Percentiles rank a stretch among this genome's conserved stretches.
These are phyloP conservation scores for Cladosporium sp. DNA, from an alignment of 2,329 filamentous ascomycete genomes.

Conservation along the genomic window DNA sequence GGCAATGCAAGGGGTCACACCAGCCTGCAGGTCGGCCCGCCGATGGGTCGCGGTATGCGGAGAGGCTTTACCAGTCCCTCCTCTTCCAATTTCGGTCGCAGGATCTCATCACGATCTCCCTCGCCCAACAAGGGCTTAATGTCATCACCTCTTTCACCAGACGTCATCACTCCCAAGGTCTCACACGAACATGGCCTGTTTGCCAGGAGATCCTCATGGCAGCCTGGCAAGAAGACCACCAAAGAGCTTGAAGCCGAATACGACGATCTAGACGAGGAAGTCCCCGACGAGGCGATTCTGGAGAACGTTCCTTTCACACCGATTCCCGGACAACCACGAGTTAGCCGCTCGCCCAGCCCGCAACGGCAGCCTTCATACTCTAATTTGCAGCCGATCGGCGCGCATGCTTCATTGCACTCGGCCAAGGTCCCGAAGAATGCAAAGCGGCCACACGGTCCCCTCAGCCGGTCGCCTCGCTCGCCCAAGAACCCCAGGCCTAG, in stretches of 20 bases:
- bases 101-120: constrained; percentile 27
- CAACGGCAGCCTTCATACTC: constrained; percentile 27
- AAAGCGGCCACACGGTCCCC: constrained; percentile 27
- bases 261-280: constrained; percentile 68
- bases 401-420: constrained; percentile 17
- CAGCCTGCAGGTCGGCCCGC: constrained; percentile 32
- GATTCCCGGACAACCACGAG: constrained; percentile 30
- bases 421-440: constrained; percentile 33
- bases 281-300: constrained; percentile 72
- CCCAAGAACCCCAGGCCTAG: constrained; percentile 24
- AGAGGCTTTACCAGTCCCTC: constrained; percentile 38
- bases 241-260: constrained; percentile 72
- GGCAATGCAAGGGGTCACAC: constrained; percentile 14
- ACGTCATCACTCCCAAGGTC: constrained; percentile 20
- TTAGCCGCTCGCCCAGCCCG: constrained; percentile 35
- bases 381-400: constrained; percentile 21
- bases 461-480: constrained; percentile 25
- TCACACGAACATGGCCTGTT: constrained; percentile 15
- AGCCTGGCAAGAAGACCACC: constrained; percentile 63
- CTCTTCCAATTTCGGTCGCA: constrained; percentile 22
- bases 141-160: constrained; percentile 19
- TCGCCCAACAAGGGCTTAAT: constrained; percentile 27
- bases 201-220: constrained; percentile 52
- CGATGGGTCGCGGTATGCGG: constrained; percentile 33
- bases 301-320: constrained; percentile 81